These are phyloP conservation scores for Pinus tabuliformis DNA, from an alignment of 75 land plant genomes.

Conservation along the genomic window DNA sequence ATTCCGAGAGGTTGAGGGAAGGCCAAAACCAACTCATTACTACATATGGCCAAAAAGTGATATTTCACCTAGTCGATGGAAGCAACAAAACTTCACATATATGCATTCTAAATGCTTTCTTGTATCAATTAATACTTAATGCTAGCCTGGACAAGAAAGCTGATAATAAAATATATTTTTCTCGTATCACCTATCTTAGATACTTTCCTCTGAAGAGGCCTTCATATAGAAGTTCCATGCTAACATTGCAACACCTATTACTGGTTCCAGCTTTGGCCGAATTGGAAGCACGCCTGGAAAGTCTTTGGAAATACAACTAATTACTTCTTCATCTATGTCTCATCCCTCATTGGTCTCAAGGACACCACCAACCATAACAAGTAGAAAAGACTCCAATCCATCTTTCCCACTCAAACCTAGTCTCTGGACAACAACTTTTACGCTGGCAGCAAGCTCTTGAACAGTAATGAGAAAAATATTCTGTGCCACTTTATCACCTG, in stretches of 20 bases:
- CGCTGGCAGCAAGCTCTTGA: no score
- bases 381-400: conserved; percentile 71
- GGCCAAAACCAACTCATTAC: not conserved
- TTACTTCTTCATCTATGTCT: conserved; percentile 71
- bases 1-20: not conserved
- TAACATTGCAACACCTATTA: conserved; percentile 15
- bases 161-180: not conserved
- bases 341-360: conserved; percentile 70
- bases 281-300: conserved; percentile 59
- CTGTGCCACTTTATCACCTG: no score
- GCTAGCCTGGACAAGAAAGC: not conserved
- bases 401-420: conserved; percentile 12
- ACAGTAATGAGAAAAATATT: no score
- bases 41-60: not conserved
- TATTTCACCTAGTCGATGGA: not conserved
- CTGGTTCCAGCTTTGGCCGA: conserved; percentile 53
- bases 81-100: not conserved
- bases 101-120: not conserved
- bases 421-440: no score
- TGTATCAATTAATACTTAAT: not conserved
- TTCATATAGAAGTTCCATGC: conserved; percentile 47
- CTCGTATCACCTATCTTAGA: no score
- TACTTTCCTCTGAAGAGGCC: not conserved
- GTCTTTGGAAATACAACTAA: conserved; percentile 31
- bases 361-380: conserved; percentile 94